phyloP scores from a whole-genome alignment of 2,329 filamentous ascomycete species.

The Penicillium sp. region DNA sequence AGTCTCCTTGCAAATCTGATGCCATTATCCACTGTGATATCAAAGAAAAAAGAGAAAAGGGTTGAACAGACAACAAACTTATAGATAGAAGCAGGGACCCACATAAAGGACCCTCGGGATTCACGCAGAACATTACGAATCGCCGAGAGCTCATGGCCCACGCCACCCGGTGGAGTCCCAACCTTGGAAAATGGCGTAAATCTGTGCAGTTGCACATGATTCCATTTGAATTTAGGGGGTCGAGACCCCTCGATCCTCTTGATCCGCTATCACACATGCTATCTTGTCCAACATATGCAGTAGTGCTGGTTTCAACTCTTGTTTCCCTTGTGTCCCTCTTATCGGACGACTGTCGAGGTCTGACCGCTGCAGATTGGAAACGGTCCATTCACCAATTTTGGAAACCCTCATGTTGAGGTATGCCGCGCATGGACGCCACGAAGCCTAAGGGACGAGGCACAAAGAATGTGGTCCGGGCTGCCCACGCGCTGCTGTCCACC shows the following conservation, averaged over 20 bases:
- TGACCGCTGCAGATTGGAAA: conserved; percentile 42
- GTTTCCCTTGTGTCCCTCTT: background rate
- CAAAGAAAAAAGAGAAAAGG: background rate
- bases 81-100: conserved; percentile 18
- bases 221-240: background rate
- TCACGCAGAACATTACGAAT: conserved; percentile 15
- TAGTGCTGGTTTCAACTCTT: background rate
- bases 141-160: conserved; percentile 6
- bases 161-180: conserved; percentile 10
- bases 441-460: conserved; percentile 76
- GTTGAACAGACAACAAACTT: conserved; percentile 6
- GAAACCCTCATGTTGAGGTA: conserved; percentile 70
- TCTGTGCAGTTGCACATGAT: conserved; percentile 3
- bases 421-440: conserved; percentile 82
- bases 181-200: background rate
- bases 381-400: conserved; percentile 65
- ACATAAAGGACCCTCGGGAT: conserved; percentile 1
- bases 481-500: conserved; percentile 63
- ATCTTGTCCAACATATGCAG: background rate
- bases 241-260: background rate
- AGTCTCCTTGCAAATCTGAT: background rate
- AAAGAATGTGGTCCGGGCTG: conserved; percentile 72
- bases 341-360: background rate
- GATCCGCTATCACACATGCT: background rate
- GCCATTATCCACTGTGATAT: background rate